These are phyloP conservation scores for Diaporthe citrichinensis DNA, from an alignment of 2,329 filamentous ascomycete genomes.

Conservation along the genomic window DNA sequence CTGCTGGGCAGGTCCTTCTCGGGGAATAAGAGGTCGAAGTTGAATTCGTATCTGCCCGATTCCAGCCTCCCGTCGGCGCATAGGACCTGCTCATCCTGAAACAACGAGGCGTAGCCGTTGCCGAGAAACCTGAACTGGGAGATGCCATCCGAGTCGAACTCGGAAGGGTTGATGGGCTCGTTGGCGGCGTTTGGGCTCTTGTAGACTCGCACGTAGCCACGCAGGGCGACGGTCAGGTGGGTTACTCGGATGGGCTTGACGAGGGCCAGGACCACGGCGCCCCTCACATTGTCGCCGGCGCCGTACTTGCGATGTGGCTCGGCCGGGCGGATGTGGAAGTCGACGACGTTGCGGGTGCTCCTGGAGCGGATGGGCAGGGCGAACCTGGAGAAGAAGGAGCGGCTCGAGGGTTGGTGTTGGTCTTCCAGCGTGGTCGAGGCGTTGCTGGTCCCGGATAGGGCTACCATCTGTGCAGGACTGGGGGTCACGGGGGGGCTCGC, in stretches of 20 bases:
- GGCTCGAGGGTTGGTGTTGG: slow-evolving; percentile 53
- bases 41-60: slow-evolving; percentile 83
- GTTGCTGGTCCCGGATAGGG: slow-evolving; percentile 57
- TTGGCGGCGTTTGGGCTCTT: slow-evolving; percentile 75
- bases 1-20: slow-evolving; percentile 79
- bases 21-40: slow-evolving; percentile 59
- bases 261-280: slow-evolving; percentile 79
- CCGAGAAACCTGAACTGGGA: slow-evolving; percentile 73
- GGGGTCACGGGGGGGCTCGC: slow-evolving; percentile 34
- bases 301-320: slow-evolving; percentile 84
- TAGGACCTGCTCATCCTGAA: slow-evolving; percentile 85
- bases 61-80: slow-evolving; percentile 84
- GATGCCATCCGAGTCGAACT: slow-evolving; percentile 51
- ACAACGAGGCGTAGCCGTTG: slow-evolving; percentile 84
- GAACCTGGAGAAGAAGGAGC: slow-evolving; percentile 67
- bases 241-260: slow-evolving; percentile 83
- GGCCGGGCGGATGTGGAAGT: slow-evolving; percentile 83
- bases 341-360: slow-evolving; percentile 75
- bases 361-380: slow-evolving; percentile 65
- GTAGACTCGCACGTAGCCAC: slow-evolving; percentile 85
- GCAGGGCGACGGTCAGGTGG: slow-evolving; percentile 82
- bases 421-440: slow-evolving; percentile 56
- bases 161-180: slow-evolving; percentile 59
- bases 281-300: slow-evolving; percentile 81
- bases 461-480: slow-evolving; percentile 60